Evolutionary conservation across 2,329 filamentous ascomycete genomes (phyloP), one percentile per base, ranked within the genome.

Genomic region (Sporothrix dimorphospora): DNA sequence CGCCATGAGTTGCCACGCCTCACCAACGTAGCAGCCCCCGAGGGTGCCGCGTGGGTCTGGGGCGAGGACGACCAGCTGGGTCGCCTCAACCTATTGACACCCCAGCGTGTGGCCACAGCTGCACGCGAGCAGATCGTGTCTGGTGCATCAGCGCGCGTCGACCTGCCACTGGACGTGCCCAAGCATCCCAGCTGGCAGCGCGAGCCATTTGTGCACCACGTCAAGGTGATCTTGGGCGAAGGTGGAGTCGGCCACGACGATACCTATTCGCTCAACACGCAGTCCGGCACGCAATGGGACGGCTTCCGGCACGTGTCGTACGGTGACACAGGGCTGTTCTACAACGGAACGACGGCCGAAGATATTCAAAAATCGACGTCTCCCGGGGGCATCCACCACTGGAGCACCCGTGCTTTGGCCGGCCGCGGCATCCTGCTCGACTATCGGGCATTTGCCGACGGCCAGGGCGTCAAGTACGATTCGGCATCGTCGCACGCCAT

Each of bases 381-480:
- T 3, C 42, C n/a, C 5, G 19, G 16, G 19, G 70, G 69, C 40
- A 72, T 73, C 38, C 59, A 72, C 2, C 42, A 80, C 65, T 82
- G 81, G 80, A 75, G 76, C n/a, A 77, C 81, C 45, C 76, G 81
- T 1, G 84, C 85, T 47, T 81, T 88, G 7, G 83, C 83, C 1
- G 85, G 85, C 2, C 82, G 86, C 0, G 85, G 85, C 24, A 80
- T 88, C 2, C 79, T 88, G 0, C 78, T 88, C 0, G 88, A 90
- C 77, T 89, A 85, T 70, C 57, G 63, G 1, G 61, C 73, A 1
- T 83, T 81, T 7, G 77, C 81, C 1, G 87, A 82, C 80, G 82
- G 83, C 12, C 78, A 82, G 30, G 75, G 75, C 1, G 78, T 83
- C 19, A 81, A 21, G 74, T 72, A 71, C 55, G 79, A 81, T 0